Evolutionary conservation across 2,329 filamentous ascomycete species (phyloP), one percentile per base, ranked within the genome.

Genomic region (Pezicula neosporulosa): DNA sequence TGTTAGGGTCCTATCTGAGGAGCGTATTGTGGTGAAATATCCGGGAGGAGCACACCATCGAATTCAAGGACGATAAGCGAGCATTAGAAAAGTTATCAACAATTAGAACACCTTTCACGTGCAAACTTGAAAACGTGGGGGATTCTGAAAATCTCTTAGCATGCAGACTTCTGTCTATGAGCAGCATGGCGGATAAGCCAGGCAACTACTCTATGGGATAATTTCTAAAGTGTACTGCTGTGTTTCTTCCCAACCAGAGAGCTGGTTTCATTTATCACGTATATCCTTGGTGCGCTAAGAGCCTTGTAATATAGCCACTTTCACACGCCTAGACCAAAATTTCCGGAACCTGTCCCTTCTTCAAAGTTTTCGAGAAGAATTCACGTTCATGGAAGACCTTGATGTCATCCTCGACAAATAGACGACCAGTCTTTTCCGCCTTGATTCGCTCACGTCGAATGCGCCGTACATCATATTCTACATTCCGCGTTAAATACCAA

Each of bases 401-500:
- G 24, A 67, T 61, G 56, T 66, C 63, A 48, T 66, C 60, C 9
- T 60, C 64, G 8, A 57, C 55, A 56, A 55, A 66, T 2, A 67
- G 51, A 38, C 41, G 54, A 21, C 64, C 66, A 9, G 58, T 53
- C 38, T 52, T 63, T 44, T 60, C 57, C 12, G 65, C 59, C 52
- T 64, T 57, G 43, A 64, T 65, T 19, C 65, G 60, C 19, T 64
- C 44, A 37, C 62, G 60, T 45, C 59, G 49, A 39, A 68, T 59
- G 28, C 59, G 57, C 54, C 62, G 62, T 10, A 72, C 68, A 60
- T 72, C 69, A 50, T 61, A 67, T 56, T 73, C 72, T 6, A 71
- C 65, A 50, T 70, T 67, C 36, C 65, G 60, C 12, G 71, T 74
- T 44, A 74, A 54, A 63, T 65, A 72, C 71, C 71, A 73, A 12